Base-by-base conservation (phyloP, 2,329 filamentous ascomycete genomes). In the Arthrobotrys pseudoclavata region DNA sequence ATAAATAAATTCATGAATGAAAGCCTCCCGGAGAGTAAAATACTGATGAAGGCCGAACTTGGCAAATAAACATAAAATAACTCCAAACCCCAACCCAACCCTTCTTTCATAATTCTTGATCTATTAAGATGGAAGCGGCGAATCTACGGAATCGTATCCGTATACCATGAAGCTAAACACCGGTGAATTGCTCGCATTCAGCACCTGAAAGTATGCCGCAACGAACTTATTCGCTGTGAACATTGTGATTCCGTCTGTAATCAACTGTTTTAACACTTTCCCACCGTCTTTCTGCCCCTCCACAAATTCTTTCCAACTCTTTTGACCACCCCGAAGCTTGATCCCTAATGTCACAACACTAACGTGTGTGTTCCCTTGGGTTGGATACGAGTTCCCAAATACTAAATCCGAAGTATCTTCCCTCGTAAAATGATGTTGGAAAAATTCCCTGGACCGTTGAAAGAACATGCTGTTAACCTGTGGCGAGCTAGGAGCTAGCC, bases 351-450 rank as follows among this genome's bases (percentile, higher is more conserved):
- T 67, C 22, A 71, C 29, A 24, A 77, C 52, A 20, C 67, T 77
- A 9, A 77, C 74, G 29, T 69, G 74, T 5, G 50, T 50, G 4
- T 40, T 50, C 22, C 45, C 61, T 13, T 52, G 22, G 7, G 68
- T 77, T 7, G 60, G 67, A 22, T 71, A 77, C 9, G 74, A 40
- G 67, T 71, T 77, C 52, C 74, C 74, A 42, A 77, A 77, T 12
- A 71, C 74, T 1, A 77, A n/a, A 47, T 77, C 74, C 9, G 67
- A 71, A 4, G 29, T 24, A 71, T 77, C 74, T 9, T 70, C 62
- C 24, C 52, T 50, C 0, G 24, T 22, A 31, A 77, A 77, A 63
- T 77, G 61, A 34, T 77, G 74, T 34, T 77, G 74, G 45, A 77
- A 40, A 13, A 60, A 68, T 34, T 77, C 74, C 20, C 74, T 70